Evolutionary conservation across 345 rosid genomes (phyloP).

Genomic region (Hevea brasiliensis): DNA sequence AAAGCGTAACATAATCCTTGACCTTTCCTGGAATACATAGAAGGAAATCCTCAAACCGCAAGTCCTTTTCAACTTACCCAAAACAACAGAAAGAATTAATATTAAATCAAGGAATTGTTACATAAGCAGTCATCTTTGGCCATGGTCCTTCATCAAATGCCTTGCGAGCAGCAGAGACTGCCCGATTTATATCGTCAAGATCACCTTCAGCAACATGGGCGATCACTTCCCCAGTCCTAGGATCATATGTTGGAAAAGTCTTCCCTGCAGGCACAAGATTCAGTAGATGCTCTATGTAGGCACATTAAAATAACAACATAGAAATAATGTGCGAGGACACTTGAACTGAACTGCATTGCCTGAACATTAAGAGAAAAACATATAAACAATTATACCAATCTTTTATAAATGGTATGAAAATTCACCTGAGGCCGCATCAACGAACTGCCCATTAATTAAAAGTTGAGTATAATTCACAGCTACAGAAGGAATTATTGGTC

Average conservation of each 20-base stretch:
- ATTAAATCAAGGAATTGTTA: constrained; percentile 16
- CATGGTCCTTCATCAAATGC: constrained; percentile 99
- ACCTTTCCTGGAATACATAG: constrained; percentile 63
- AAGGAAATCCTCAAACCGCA: constrained; percentile 6
- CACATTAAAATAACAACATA: background rate
- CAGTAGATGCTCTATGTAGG: background rate
- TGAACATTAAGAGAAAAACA: too few species aligned
- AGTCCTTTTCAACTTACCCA: background rate
- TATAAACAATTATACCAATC: too few species aligned
- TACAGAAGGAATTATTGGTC: constrained; percentile 62
- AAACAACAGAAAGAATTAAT: background rate
- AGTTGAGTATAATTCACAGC: constrained; percentile 60
- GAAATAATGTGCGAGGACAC: too few species aligned
- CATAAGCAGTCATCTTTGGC: constrained; percentile 93
- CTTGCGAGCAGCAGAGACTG: constrained; percentile 89
- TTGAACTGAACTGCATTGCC: too few species aligned
- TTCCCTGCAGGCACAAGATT: constrained; percentile 38
- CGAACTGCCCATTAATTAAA: constrained; percentile 69
- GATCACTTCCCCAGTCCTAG: constrained; percentile 87
- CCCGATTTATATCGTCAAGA: constrained; percentile 76
- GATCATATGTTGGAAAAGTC: constrained; percentile 87
- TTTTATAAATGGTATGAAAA: background rate
- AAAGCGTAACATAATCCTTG: constrained; percentile 57
- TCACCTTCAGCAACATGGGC: constrained; percentile 91
- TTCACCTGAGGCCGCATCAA: constrained; percentile 85